Percentiles rank a stretch among this genome's conserved stretches.
These are phyloP conservation scores for Suillus hirtellus DNA, from an alignment of 768 basidiomycete genomes.

Conservation along the genomic window DNA sequence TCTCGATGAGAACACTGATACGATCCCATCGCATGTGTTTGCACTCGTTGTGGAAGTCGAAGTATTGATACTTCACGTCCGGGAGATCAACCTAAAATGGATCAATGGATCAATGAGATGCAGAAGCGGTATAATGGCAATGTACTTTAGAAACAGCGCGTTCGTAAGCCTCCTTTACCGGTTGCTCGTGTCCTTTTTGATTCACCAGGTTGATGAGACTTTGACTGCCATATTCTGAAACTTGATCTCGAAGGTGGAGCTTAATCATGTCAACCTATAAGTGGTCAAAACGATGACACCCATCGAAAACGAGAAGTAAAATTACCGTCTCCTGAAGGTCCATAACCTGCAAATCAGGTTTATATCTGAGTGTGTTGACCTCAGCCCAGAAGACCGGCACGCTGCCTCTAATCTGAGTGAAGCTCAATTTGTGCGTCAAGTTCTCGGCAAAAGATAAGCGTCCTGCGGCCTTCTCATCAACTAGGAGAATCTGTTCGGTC, in stretches of 20 bases:
- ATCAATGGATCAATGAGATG: conserved; percentile 1
- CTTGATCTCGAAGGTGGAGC: conserved; percentile 73
- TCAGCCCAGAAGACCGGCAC: conserved; percentile 97
- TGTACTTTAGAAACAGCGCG: conserved; percentile 64
- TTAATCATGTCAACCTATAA: conserved; percentile 67
- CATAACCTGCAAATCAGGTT: conserved; percentile 96
- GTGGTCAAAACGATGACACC: conserved; percentile 1
- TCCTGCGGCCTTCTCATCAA: conserved; percentile 57
- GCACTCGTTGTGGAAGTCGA: conserved; percentile 97
- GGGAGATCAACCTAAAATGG: conserved; percentile 55
- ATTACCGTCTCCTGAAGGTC: conserved; percentile 83
- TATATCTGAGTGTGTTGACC: conserved; percentile 92
- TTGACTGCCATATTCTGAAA: conserved; percentile 73
- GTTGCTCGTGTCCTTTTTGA: conserved; percentile 88
- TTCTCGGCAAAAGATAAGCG: conserved; percentile 44
- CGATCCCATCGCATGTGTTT: conserved; percentile 94
- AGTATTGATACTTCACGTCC: conserved; percentile 86
- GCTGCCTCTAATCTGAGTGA: conserved; percentile 92
- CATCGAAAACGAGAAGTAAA: conserved; percentile 13
- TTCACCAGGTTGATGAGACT: conserved; percentile 90
- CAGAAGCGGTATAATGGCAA: conserved; percentile 10
- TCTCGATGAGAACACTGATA: conserved; percentile 78
- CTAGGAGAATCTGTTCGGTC: conserved; percentile 89
- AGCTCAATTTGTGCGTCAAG: conserved; percentile 69
- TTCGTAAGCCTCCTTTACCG: conserved; percentile 95